Conservation (phyloP, 73 alveolate genomes). For the Paramecium octaurelia region DNA sequence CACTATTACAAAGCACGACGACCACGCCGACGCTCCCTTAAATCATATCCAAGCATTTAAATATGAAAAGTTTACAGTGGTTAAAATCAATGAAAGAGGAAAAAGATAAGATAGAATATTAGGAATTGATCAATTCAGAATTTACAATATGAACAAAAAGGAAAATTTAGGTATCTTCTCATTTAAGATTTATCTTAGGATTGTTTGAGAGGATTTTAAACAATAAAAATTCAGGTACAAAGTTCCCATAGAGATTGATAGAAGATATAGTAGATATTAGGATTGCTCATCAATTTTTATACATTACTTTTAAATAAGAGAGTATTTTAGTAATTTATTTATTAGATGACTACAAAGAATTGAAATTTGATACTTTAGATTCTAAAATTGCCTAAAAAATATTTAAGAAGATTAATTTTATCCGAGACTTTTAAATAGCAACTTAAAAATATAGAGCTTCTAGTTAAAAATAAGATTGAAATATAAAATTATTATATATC, state of each 20-base stretch:
- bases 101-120: slow-evolving; percentile 24
- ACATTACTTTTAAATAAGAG: slow-evolving; percentile 27
- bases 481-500: background rate
- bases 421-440: background rate
- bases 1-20: background rate
- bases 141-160: slow-evolving; percentile 28
- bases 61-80: slow-evolving; percentile 27
- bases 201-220: background rate
- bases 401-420: background rate
- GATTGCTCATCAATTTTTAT: background rate
- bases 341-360: background rate
- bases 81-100: slow-evolving; percentile 47
- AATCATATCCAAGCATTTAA: slow-evolving; percentile 40
- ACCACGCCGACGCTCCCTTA: background rate
- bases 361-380: slow-evolving; percentile 44
- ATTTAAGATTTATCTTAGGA: background rate
- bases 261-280: slow-evolving; percentile 34
- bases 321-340: background rate
- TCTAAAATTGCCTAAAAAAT: background rate
- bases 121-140: slow-evolving; percentile 39
- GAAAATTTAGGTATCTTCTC: background rate
- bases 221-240: slow-evolving; percentile 19
- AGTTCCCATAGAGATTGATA: slow-evolving; percentile 12
- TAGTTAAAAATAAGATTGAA: slow-evolving; percentile 38
- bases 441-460: background rate